A percentile compares a stretch with the other conserved stretches of the same genome.
phyloP scores from a whole-genome alignment of 179 eudicot genomes.

The Pouteria campechiana region DNA sequence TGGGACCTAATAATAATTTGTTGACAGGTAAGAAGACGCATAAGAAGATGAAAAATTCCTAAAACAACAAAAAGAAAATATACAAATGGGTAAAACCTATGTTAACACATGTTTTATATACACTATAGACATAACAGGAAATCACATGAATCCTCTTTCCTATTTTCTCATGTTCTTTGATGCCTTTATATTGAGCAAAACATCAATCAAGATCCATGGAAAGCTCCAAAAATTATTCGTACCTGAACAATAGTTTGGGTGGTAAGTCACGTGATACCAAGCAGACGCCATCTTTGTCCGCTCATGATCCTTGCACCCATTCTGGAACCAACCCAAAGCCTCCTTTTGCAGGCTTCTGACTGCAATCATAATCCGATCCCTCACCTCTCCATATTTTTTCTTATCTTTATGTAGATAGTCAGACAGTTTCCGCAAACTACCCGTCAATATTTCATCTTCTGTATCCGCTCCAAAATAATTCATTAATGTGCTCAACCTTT shows the following conservation, averaged over 20 bases:
- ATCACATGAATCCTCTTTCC: too few species aligned
- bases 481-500: conserved; percentile 43
- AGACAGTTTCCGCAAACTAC: conserved; percentile 46
- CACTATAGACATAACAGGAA: too few species aligned
- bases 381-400: conserved; percentile 59
- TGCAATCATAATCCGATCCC: conserved; percentile 64
- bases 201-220: conserved; percentile 77
- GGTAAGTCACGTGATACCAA: conserved; percentile 88
- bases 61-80: too few species aligned
- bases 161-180: conserved; percentile 8
- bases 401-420: conserved; percentile 60
- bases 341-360: conserved; percentile 59
- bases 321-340: conserved; percentile 66
- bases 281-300: conserved; percentile 72
- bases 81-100: too few species aligned
- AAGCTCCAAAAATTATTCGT: conserved; percentile 64
- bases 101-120: too few species aligned
- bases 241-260: conserved; percentile 38
- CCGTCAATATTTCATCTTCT: conserved; percentile 77
- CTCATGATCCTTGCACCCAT: conserved; percentile 30
- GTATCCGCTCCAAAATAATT: conserved; percentile 55
- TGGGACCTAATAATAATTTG: too few species aligned
- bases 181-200: conserved; percentile 50
- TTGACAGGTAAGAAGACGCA: too few species aligned
- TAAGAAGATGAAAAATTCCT: too few species aligned